Conservation (phyloP, 2,329 filamentous ascomycete genomes). For the Coniochaeta hoffmannii region DNA sequence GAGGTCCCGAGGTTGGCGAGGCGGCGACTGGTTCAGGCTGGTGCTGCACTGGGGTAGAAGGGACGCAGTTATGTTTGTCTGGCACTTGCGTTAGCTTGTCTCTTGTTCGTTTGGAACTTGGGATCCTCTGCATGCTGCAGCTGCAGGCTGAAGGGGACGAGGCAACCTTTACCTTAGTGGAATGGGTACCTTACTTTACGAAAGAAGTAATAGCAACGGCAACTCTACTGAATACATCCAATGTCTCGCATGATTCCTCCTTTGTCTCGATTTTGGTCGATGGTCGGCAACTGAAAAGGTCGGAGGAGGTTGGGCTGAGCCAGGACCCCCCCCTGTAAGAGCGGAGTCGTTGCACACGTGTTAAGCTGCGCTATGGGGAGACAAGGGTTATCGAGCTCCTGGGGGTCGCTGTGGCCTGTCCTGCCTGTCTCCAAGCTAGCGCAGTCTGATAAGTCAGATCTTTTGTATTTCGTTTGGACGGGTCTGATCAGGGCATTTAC, state of each 20-base stretch:
- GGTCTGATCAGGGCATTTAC: neutral
- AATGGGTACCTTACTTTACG: neutral
- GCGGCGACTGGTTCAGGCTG: neutral
- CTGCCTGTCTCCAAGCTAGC: neutral
- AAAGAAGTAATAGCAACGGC: neutral
- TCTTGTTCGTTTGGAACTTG: slow-evolving; percentile 1
- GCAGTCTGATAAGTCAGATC: neutral
- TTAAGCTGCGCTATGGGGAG: slow-evolving; percentile 2
- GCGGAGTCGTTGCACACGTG: slow-evolving; percentile 3
- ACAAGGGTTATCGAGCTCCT: neutral
- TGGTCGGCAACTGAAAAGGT: neutral
- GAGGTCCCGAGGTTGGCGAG: neutral
- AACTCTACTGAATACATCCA: neutral
- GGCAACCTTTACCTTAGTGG: neutral
- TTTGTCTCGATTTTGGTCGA: neutral
- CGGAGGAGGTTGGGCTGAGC: neutral
- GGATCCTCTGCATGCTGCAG: neutral
- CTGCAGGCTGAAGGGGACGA: slow-evolving; percentile 1
- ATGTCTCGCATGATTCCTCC: neutral
- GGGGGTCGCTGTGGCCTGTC: neutral
- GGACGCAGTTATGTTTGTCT: neutral
- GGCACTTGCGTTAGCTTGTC: neutral
- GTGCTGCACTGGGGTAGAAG: neutral
- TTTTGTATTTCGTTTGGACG: neutral
- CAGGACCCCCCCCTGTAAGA: neutral